phyloP scores from a whole-genome alignment of 805 yeast genomes.

The Monosporozyma yasuniensis region DNA sequence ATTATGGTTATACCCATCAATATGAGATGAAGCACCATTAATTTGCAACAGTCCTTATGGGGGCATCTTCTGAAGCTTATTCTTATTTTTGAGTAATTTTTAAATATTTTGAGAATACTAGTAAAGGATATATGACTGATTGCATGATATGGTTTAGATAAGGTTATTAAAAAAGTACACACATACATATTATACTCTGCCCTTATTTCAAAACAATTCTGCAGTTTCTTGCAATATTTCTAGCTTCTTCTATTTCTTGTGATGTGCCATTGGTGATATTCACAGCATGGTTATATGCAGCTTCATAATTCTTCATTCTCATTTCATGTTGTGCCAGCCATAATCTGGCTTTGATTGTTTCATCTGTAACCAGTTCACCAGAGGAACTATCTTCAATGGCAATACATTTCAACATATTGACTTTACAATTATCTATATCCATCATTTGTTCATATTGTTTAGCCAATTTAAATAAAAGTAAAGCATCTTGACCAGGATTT shows the following conservation, averaged over 20 bases:
- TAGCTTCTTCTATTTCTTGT: constrained; percentile 81
- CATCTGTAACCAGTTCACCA: constrained; percentile 57
- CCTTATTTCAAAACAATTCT: constrained; percentile 37
- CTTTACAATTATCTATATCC: constrained; percentile 44
- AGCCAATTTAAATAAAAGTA: constrained; percentile 56
- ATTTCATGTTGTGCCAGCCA: constrained; percentile 77
- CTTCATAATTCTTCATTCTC: constrained; percentile 46
- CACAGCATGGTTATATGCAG: constrained; percentile 65
- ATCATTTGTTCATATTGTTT: constrained; percentile 49
- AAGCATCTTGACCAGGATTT: constrained; percentile 46
- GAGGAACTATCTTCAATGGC: constrained; percentile 48
- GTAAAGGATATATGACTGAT: too few relatives aligned
- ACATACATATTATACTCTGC: too few relatives aligned
- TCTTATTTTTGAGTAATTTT: too few relatives aligned
- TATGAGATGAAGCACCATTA: too few relatives aligned
- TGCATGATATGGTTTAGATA: too few relatives aligned
- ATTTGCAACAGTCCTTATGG: too few relatives aligned
- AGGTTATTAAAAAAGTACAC: too few relatives aligned
- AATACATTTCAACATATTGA: constrained; percentile 55
- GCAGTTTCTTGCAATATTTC: constrained; percentile 74
- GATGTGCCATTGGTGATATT: constrained; percentile 67
- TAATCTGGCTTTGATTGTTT: constrained; percentile 67
- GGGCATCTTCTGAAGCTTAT: too few relatives aligned
- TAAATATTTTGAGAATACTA: too few relatives aligned
- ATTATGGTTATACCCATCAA: too few relatives aligned